Evolutionary conservation across 768 basidiomycete genomes (phyloP).

Genomic region (Lactarius hengduanensis): DNA sequence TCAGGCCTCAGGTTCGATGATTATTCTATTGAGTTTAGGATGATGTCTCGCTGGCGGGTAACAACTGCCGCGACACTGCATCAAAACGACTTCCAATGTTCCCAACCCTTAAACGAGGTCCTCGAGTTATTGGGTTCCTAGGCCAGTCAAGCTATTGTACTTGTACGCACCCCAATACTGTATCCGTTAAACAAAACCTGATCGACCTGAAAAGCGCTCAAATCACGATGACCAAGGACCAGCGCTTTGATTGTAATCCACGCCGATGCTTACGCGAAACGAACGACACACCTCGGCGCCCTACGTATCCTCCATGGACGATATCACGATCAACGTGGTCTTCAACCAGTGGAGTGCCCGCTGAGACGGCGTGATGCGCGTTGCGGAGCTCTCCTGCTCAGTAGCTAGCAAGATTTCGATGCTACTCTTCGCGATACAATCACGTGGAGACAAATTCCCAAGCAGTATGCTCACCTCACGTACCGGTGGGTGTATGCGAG

Average conservation of each 20-base stretch:
- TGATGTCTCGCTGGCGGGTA: not conserved
- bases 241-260: not conserved
- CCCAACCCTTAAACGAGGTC: not conserved
- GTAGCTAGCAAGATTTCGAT: not conserved
- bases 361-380: not conserved
- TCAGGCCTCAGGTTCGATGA: not conserved
- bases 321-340: not conserved
- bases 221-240: not conserved
- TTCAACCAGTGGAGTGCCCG: not conserved
- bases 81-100: not conserved
- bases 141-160: not conserved
- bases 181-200: not conserved
- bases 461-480: not conserved
- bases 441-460: not conserved
- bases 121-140: not conserved
- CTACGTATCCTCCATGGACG: not conserved
- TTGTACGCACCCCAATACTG: not conserved
- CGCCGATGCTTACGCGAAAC: constrained; percentile 6
- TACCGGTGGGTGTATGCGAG: not conserved
- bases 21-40: not conserved
- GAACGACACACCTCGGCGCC: constrained; percentile 1
- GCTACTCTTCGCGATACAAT: not conserved
- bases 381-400: not conserved
- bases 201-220: not conserved
- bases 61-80: not conserved